Conservation (phyloP, 108 stramenopile genomes). For the Asterionellopsis glacialis region DNA sequence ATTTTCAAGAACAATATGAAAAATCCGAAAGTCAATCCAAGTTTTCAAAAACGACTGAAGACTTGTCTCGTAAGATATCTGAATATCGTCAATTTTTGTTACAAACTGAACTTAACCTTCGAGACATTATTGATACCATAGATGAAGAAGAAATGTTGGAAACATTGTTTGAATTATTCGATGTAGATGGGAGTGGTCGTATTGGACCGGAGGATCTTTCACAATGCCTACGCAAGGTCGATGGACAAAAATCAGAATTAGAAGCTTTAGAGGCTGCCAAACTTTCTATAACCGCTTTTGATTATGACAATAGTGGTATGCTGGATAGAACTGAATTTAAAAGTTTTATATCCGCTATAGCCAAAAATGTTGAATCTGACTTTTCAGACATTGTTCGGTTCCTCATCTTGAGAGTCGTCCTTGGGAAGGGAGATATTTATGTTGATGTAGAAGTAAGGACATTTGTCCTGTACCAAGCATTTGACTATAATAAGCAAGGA, state of each 20-base stretch:
- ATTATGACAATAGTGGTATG: constrained; percentile 1
- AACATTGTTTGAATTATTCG: constrained; percentile 8
- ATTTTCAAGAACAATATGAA: not conserved
- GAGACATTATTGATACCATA: not conserved
- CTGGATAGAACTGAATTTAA: constrained; percentile 1
- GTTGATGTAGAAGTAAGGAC: constrained; percentile 3
- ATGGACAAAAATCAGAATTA: not conserved
- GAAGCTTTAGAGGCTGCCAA: constrained; percentile 1
- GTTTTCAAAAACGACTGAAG: not conserved
- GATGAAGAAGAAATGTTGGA: constrained; percentile 3
- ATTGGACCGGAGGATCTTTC: constrained; percentile 1
- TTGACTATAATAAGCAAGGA: not conserved
- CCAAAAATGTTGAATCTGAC: not conserved
- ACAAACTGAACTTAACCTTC: not conserved
- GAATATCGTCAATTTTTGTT: constrained; percentile 2
- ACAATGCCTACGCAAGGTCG: not conserved
- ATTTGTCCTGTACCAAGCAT: not conserved
- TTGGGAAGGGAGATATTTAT: not conserved
- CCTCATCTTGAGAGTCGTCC: constrained; percentile 6
- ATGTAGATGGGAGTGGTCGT: constrained; percentile 2
- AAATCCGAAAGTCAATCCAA: not conserved
- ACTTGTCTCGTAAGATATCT: not conserved
- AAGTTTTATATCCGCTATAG: not conserved
- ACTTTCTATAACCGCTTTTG: constrained; percentile 6
- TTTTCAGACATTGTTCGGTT: constrained; percentile 1